Evolutionary conservation across 2,329 filamentous ascomycete genomes (phyloP).

Genomic region (Chaetomiaceae sp.): DNA sequence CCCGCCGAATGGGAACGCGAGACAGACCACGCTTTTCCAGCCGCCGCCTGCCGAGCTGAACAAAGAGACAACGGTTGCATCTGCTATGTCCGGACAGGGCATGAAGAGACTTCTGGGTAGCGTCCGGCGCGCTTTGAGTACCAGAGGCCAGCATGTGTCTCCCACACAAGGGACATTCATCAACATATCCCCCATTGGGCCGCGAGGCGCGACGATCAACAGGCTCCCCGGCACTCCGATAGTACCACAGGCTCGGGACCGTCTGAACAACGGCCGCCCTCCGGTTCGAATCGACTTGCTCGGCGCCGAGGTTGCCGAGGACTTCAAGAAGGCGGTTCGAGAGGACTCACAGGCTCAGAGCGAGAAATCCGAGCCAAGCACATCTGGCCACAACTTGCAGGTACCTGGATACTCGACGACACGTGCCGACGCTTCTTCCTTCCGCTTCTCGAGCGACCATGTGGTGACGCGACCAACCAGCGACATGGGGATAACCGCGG

Average conservation of each 20-base stretch:
- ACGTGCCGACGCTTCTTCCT: constrained; percentile 29
- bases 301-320: constrained; percentile 69
- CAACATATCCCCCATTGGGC: constrained; percentile 44
- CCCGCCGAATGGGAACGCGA: constrained; percentile 43
- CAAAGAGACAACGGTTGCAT: constrained; percentile 42
- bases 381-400: constrained; percentile 21
- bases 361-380: constrained; percentile 26
- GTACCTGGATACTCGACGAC: constrained; percentile 34
- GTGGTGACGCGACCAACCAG: constrained; percentile 39
- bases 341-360: constrained; percentile 51
- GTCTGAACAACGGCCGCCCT: constrained; percentile 39
- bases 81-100: constrained; percentile 62
- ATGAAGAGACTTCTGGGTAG: constrained; percentile 84
- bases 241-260: constrained; percentile 48
- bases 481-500: constrained; percentile 59
- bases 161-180: constrained; percentile 43
- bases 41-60: constrained; percentile 31
- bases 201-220: constrained; percentile 50
- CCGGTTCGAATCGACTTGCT: constrained; percentile 73
- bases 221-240: constrained; percentile 54
- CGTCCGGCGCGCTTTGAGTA: constrained; percentile 75
- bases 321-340: constrained; percentile 69
- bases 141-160: constrained; percentile 39
- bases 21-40: constrained; percentile 50
- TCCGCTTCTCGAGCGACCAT: constrained; percentile 30